Evolutionary conservation across 345 rosid genomes (phyloP).

Genomic region (Hirschfeldia incana): DNA sequence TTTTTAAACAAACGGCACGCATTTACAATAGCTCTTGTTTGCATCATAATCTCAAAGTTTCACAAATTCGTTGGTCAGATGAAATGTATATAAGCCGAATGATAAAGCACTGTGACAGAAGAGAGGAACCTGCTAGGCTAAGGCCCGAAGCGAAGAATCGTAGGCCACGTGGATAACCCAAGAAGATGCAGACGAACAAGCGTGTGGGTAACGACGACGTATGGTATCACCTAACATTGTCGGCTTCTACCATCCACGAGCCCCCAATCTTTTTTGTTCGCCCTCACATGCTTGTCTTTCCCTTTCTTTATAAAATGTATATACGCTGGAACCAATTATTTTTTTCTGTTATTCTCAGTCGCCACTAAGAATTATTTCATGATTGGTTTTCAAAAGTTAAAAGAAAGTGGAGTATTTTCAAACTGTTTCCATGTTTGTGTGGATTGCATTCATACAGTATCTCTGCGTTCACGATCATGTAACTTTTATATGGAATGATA

Average conservation of each 20-base stretch:
- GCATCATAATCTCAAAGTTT: no score
- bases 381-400: conserved; percentile 3
- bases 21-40: no score
- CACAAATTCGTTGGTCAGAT: no score
- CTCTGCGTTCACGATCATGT: neutral
- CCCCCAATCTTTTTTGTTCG: neutral
- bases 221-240: conserved; percentile 28
- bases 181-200: conserved; percentile 32
- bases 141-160: neutral
- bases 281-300: conserved; percentile 26
- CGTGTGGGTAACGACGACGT: conserved; percentile 41
- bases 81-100: neutral
- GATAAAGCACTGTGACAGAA: neutral
- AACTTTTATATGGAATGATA: neutral
- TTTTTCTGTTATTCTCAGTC: conserved; percentile 2
- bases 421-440: conserved; percentile 8
- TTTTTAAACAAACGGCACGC: no score
- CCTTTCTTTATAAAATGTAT: conserved; percentile 8
- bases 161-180: conserved; percentile 25
- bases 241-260: conserved; percentile 35
- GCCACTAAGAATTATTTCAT: conserved; percentile 24
- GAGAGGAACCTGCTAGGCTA: neutral
- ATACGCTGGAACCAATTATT: neutral
- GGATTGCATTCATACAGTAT: conserved; percentile 20
- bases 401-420: conserved; percentile 14